phyloP scores from a whole-genome alignment of 495 filamentous ascomycete species.

The Neurospora sp. region DNA sequence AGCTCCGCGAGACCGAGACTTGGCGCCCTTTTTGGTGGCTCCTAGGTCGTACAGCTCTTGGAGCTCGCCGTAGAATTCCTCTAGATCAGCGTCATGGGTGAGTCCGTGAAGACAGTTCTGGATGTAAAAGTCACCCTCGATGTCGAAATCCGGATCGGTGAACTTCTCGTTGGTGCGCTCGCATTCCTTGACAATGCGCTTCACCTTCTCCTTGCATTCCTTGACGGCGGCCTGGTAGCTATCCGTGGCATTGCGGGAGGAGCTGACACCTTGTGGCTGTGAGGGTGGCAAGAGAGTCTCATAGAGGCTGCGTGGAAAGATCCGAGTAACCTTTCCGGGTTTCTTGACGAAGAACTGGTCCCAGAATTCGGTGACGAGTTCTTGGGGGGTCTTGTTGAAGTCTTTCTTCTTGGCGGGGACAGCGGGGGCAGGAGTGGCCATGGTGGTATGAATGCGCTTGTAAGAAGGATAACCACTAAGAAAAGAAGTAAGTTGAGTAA shows the following conservation, averaged over 20 bases:
- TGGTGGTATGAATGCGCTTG: not conserved
- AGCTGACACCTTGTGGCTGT: slow-evolving; percentile 10
- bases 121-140: slow-evolving; percentile 45
- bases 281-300: slow-evolving; percentile 17
- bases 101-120: slow-evolving; percentile 21
- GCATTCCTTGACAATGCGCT: slow-evolving; percentile 63
- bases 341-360: slow-evolving; percentile 22
- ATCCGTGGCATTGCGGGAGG: slow-evolving; percentile 21
- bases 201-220: slow-evolving; percentile 55
- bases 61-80: not conserved
- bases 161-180: slow-evolving; percentile 67
- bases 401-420: slow-evolving; percentile 5
- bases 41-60: not conserved
- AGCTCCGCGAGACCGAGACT: slow-evolving; percentile 2
- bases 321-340: slow-evolving; percentile 21
- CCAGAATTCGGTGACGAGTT: slow-evolving; percentile 21
- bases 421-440: not conserved
- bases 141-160: slow-evolving; percentile 67
- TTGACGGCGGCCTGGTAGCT: slow-evolving; percentile 55
- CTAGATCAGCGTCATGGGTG: not conserved
- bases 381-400: slow-evolving; percentile 19
- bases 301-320: slow-evolving; percentile 22
- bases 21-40: slow-evolving; percentile 15
- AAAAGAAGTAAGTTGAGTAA: not conserved
- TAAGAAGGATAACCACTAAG: not conserved